A percentile compares a stretch with the other conserved stretches of the same genome.
Evolutionary conservation across 208 protist species (phyloP).

Genomic region (Endotrypanum monterogeii): DNA sequence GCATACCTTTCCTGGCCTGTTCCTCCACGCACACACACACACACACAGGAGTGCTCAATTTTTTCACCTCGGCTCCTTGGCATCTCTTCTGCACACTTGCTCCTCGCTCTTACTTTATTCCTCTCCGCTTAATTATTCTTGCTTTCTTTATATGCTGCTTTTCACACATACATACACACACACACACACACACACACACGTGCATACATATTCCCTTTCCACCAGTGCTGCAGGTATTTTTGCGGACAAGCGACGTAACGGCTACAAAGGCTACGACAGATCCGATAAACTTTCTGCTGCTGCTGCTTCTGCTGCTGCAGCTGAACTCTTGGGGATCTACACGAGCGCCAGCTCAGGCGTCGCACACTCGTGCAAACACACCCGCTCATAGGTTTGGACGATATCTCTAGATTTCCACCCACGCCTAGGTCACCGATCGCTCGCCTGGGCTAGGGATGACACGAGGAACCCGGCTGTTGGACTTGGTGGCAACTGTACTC

Average conservation of each 20-base stretch:
- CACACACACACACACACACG: no score
- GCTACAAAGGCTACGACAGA: no score
- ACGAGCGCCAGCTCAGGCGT: neutral
- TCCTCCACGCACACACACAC: neutral
- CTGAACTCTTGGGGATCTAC: neutral
- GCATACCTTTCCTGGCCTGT: no score
- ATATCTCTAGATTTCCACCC: neutral
- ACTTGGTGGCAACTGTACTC: neutral
- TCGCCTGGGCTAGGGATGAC: neutral
- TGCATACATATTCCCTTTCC: no score
- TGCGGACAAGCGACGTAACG: no score
- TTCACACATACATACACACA: neutral
- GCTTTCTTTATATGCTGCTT: neutral
- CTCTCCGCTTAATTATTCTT: conserved; percentile 7
- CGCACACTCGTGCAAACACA: neutral
- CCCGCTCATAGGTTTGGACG: neutral
- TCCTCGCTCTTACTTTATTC: conserved; percentile 9
- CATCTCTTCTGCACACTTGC: neutral
- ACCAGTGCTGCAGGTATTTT: no score
- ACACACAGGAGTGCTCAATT: neutral
- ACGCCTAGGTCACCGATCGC: neutral
- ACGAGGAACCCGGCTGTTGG: neutral
- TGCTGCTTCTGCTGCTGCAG: no score
- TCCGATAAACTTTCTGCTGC: no score
- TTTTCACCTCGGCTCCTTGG: neutral